These are phyloP conservation scores for Cercospora citrullina DNA, from an alignment of 2,329 filamentous ascomycete species.

Conservation along the genomic window DNA sequence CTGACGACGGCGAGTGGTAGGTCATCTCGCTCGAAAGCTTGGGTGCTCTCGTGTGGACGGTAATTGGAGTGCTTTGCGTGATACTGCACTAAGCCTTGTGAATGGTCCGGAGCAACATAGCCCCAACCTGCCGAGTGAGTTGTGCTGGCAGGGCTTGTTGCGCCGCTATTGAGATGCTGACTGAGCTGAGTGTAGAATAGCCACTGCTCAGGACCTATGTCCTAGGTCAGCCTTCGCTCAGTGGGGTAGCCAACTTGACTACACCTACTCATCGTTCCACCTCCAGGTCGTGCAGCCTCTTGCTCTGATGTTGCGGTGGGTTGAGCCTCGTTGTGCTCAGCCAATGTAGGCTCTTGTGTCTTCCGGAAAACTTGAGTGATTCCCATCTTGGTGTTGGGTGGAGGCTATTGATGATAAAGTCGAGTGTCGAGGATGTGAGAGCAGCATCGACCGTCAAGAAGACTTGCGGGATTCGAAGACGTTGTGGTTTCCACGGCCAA, in stretches of 20 bases:
- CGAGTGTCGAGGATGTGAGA: neutral
- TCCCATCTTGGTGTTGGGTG: neutral
- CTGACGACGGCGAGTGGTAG: neutral
- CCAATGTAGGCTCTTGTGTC: neutral
- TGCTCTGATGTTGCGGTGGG: neutral
- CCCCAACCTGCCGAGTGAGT: neutral
- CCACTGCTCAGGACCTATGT: neutral
- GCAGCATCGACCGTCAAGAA: neutral
- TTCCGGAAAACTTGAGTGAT: neutral
- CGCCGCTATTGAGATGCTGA: neutral
- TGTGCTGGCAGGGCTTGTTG: neutral
- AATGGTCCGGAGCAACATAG: neutral
- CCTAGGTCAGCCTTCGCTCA: neutral
- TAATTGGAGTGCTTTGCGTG: neutral
- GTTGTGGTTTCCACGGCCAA: conserved; percentile 9
- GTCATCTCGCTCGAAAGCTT: neutral
- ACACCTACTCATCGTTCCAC: neutral
- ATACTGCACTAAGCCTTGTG: neutral
- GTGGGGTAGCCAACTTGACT: neutral
- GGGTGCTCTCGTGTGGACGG: neutral
- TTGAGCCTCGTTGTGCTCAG: neutral
- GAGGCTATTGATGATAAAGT: neutral
- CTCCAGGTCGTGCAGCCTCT: neutral
- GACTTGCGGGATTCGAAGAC: neutral
- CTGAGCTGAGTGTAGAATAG: conserved; percentile 1